Conservation (phyloP, 441 rosid species). For the Corymbia calophylla region DNA sequence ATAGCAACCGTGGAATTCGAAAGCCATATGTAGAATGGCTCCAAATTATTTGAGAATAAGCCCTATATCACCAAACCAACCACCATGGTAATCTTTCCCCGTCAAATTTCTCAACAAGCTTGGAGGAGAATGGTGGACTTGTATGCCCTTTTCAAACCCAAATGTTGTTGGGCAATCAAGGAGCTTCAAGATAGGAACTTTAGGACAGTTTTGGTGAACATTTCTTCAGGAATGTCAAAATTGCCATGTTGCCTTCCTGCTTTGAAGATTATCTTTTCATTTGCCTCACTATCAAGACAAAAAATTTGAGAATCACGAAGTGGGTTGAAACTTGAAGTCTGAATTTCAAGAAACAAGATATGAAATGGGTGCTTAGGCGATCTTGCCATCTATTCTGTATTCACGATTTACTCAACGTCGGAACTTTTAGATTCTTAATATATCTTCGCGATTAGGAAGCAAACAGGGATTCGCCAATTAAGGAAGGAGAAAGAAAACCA, state of each 20-base stretch:
- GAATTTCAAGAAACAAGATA: background rate
- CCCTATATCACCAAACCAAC: background rate
- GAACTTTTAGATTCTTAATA: too few relatives aligned
- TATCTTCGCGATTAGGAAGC: background rate
- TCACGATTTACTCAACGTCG: background rate
- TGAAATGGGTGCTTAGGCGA: background rate
- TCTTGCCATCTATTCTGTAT: background rate
- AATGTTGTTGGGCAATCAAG: background rate
- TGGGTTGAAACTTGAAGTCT: too few relatives aligned
- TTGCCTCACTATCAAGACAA: too few relatives aligned
- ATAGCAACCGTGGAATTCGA: too few relatives aligned
- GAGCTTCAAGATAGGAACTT: background rate
- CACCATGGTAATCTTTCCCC: background rate
- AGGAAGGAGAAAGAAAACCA: background rate
- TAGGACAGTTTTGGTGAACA: background rate
- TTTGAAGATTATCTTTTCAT: too few relatives aligned
- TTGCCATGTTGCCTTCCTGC: too few relatives aligned
- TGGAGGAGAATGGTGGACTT: background rate
- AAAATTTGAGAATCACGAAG: too few relatives aligned
- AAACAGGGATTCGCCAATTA: background rate
- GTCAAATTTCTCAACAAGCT: background rate
- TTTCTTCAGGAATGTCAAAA: fast-evolving
- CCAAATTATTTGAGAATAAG: background rate
- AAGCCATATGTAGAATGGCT: too few relatives aligned
- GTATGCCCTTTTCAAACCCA: background rate